Evolutionary conservation across 2,329 filamentous ascomycete species (phyloP), one percentile per base, ranked within the genome.

Genomic region (Aspergillus latus): DNA sequence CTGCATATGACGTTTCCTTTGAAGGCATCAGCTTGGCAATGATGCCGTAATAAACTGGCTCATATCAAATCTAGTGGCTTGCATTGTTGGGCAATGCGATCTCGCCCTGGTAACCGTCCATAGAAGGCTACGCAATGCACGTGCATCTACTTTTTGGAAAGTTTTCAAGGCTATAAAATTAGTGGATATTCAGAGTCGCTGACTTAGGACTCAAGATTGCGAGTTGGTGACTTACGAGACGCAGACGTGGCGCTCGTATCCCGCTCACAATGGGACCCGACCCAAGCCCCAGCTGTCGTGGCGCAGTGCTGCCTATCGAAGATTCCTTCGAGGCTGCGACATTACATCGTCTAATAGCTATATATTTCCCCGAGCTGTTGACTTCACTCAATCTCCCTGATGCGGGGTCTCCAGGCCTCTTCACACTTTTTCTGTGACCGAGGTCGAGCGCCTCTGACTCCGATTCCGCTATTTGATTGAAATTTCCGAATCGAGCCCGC

Each of bases 391-490:
- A 21, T 53, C 13, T 40, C 43, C 40, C 36, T 37, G 6, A 52
- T 57, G 54, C 40, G 39, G 54, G 34, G 51, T 39, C 36, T 21
- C 13, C 48, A 52, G n/a, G 11, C 43, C 13, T 9, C 36, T n/a
- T 48, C 30, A 10, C 29, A 46, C 32, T 32, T 29, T 30, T 8
- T 40, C 37, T 47, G 52, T 54, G 50, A 58, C 45, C 36, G 60
- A 57, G 62, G 50, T 50, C 49, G 45, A 47, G 56, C 42, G 39
- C 51, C 51, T 59, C 57, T 44, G 30, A 49, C 45, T 44, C 37
- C 37, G 43, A 44, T 48, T 49, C 48, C 26, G 36, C 40, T n/a
- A 39, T 47, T 10, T n/a, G 15, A 36, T 56, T 15, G 39, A 49
- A 46, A 30, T 15, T 16, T 44, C 52, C 48, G n/a, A 9, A 28